Conservation (phyloP, 2,329 filamentous ascomycete genomes). For the Fonsecaea pedrosoi region DNA sequence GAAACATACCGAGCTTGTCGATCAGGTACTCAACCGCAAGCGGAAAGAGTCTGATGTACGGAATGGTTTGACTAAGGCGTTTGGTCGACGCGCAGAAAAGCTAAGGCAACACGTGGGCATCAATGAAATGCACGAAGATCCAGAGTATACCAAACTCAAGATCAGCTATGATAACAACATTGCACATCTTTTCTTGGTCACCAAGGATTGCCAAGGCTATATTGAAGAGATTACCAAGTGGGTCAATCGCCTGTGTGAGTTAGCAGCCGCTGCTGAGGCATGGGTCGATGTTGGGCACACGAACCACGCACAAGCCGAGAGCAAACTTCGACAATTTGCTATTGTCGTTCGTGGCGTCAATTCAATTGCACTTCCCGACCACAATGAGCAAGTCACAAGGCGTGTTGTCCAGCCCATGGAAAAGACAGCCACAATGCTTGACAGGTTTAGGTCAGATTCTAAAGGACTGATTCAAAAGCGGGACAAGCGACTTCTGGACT, state of each 20-base stretch:
- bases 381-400: slow-evolving; percentile 63
- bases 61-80: slow-evolving; percentile 83
- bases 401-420: slow-evolving; percentile 19
- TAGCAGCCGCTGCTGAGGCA: slow-evolving; percentile 80
- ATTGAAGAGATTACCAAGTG: slow-evolving; percentile 80
- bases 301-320: slow-evolving; percentile 82
- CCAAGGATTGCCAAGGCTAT: slow-evolving; percentile 93
- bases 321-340: slow-evolving; percentile 92
- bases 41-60: slow-evolving; percentile 88
- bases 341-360: slow-evolving; percentile 86
- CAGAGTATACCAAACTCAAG: slow-evolving; percentile 77
- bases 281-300: slow-evolving; percentile 75
- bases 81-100: slow-evolving; percentile 87
- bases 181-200: slow-evolving; percentile 87
- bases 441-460: slow-evolving; percentile 54
- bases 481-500: slow-evolving; percentile 89
- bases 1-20: slow-evolving; percentile 90
- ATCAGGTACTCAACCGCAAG: slow-evolving; percentile 81
- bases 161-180: slow-evolving; percentile 93
- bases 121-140: slow-evolving; percentile 75
- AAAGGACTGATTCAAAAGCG: slow-evolving; percentile 92
- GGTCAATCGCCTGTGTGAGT: slow-evolving; percentile 79
- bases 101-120: slow-evolving; percentile 73
- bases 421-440: slow-evolving; percentile 34
- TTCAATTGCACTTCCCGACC: slow-evolving; percentile 80